Conservation (phyloP, 768 basidiomycete genomes). For the Amanita muscaria region DNA sequence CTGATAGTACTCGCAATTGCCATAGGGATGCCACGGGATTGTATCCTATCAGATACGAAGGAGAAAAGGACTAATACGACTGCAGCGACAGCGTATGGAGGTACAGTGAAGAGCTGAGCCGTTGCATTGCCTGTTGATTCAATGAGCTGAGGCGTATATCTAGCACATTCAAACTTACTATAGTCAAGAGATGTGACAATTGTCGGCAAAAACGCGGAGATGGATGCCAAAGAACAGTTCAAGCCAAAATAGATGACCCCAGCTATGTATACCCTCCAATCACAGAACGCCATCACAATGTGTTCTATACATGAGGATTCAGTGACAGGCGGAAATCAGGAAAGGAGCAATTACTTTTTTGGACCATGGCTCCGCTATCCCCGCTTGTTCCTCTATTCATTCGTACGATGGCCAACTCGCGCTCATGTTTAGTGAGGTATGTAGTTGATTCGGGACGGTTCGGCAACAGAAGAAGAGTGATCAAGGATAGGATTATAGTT, state of each 20-base stretch:
- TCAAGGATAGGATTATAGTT: slow-evolving; percentile 50
- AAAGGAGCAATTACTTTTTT: slow-evolving; percentile 38
- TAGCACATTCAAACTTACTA: slow-evolving; percentile 33
- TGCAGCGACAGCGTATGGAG: slow-evolving; percentile 69
- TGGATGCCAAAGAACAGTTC: slow-evolving; percentile 70
- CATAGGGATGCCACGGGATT: slow-evolving; percentile 48
- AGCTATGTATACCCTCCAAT: slow-evolving; percentile 59
- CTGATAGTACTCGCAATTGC: slow-evolving; percentile 34
- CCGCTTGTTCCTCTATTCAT: slow-evolving; percentile 60
- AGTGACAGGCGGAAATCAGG: neutral
- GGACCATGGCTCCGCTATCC: slow-evolving; percentile 56
- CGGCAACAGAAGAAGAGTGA: slow-evolving; percentile 49
- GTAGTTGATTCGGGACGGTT: slow-evolving; percentile 63
- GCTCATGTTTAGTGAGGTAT: slow-evolving; percentile 43
- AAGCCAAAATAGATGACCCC: slow-evolving; percentile 75
- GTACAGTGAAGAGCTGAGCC: slow-evolving; percentile 71
- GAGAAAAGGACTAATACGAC: slow-evolving; percentile 51
- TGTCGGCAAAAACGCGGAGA: slow-evolving; percentile 77
- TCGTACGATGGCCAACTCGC: slow-evolving; percentile 55
- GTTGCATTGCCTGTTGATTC: slow-evolving; percentile 42
- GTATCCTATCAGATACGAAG: slow-evolving; percentile 57
- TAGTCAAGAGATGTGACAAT: slow-evolving; percentile 69
- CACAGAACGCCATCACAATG: slow-evolving; percentile 50
- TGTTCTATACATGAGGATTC: slow-evolving; percentile 35
- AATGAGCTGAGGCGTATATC: too few relatives aligned